These are phyloP conservation scores for Pleurotus tuber-regium DNA, from an alignment of 768 basidiomycete genomes.

Conservation along the genomic window DNA sequence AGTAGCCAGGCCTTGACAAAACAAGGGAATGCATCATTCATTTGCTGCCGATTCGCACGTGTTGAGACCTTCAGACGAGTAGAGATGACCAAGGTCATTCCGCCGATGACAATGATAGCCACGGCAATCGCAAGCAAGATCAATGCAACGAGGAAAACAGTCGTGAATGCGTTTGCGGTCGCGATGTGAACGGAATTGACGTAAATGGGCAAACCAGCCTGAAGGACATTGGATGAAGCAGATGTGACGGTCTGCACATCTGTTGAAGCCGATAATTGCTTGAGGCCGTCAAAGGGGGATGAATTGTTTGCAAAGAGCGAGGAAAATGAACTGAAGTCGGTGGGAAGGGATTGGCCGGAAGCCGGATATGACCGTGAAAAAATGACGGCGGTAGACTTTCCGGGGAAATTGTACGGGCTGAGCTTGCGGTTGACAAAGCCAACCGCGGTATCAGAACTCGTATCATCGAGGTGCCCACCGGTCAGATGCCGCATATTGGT, in stretches of 20 bases:
- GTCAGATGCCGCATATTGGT: constrained; percentile 80
- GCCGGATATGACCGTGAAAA: neutral
- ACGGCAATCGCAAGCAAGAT: constrained; percentile 62
- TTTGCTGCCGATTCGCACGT: constrained; percentile 15
- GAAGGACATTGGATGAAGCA: constrained; percentile 61
- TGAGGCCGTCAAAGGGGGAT: neutral
- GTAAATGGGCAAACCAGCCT: constrained; percentile 82
- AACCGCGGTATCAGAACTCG: constrained; percentile 57
- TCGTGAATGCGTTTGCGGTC: constrained; percentile 88
- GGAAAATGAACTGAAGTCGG: neutral
- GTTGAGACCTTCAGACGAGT: constrained; percentile 12
- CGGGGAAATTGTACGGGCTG: constrained; percentile 67
- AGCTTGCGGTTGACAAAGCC: constrained; percentile 78
- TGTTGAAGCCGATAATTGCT: constrained; percentile 23
- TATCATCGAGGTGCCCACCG: constrained; percentile 69
- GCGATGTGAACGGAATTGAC: constrained; percentile 76
- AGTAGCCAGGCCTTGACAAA: constrained; percentile 61
- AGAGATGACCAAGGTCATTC: constrained; percentile 36
- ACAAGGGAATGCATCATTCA: constrained; percentile 39
- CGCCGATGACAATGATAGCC: constrained; percentile 50
- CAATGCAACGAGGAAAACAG: constrained; percentile 73
- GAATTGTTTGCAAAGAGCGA: neutral
- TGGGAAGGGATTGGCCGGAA: neutral
- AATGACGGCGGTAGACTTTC: neutral
- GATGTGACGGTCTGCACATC: constrained; percentile 67